Percentiles rank a stretch among this genome's conserved stretches.
Conservation (phyloP, 768 basidiomycete species). For the Leucogyrophana mollusca region DNA sequence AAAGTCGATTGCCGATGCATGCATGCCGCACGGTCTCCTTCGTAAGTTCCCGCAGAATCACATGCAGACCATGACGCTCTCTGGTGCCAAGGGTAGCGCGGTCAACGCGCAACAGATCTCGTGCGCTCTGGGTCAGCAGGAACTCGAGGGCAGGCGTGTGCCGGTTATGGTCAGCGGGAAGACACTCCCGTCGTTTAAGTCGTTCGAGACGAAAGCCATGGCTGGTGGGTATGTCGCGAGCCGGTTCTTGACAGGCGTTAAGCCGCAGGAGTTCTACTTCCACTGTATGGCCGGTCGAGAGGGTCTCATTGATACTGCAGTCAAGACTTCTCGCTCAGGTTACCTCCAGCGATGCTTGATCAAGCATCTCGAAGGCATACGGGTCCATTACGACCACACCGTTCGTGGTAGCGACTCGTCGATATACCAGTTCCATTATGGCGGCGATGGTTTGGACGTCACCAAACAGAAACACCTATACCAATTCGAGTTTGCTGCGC, state of each 20-base stretch:
- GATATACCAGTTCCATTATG: conserved; percentile 95
- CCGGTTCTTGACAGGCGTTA: conserved; percentile 97
- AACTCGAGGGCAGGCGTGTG: conserved; percentile 96
- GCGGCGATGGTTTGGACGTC: conserved; percentile 94
- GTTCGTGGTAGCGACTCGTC: conserved; percentile 94
- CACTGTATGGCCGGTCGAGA: conserved; percentile 99
- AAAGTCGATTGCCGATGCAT: conserved; percentile 83
- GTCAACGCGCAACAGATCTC: conserved; percentile 99
- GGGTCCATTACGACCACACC: conserved; percentile 97
- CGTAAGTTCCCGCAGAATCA: conserved; percentile 97
- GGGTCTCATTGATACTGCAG: conserved; percentile 98
- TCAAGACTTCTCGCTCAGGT: conserved; percentile 97
- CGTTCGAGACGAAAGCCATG: conserved; percentile 97
- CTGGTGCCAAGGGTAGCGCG: conserved; percentile 96
- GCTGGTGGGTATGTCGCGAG: conserved; percentile 98
- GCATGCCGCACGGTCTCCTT: conserved; percentile 82
- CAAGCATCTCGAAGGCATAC: conserved; percentile 96
- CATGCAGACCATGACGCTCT: conserved; percentile 99
- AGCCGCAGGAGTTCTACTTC: conserved; percentile 99
- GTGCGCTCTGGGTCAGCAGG: conserved; percentile 96
- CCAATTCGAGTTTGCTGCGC: conserved; percentile 90
- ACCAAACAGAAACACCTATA: conserved; percentile 95
- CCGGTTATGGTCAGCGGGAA: conserved; percentile 99
- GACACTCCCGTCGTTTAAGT: conserved; percentile 93
- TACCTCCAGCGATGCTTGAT: conserved; percentile 98